A percentile compares a stretch with the other conserved stretches of the same genome.
phyloP scores from a whole-genome alignment of 768 basidiomycete genomes.

The Suillus bovinus region DNA sequence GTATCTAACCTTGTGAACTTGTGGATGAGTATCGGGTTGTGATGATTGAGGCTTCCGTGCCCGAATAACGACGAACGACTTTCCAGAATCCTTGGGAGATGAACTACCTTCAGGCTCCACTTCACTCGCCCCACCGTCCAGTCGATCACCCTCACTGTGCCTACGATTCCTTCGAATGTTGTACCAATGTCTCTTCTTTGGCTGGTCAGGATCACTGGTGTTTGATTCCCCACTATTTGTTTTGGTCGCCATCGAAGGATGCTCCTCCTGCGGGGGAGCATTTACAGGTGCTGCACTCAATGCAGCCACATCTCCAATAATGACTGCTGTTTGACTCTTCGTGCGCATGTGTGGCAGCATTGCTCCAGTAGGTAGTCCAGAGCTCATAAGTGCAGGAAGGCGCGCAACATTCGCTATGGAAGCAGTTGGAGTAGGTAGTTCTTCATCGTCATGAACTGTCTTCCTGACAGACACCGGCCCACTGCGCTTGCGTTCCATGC shows the following conservation, averaged over 20 bases:
- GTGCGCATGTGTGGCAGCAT: conserved; percentile 72
- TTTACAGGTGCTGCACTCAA: conserved; percentile 20
- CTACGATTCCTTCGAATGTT: conserved; percentile 58
- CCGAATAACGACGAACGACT: conserved; percentile 74
- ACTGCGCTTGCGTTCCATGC: conserved; percentile 46
- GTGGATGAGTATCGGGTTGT: conserved; percentile 23
- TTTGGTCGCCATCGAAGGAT: conserved; percentile 21
- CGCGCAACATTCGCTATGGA: conserved; percentile 48
- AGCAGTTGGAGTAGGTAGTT: conserved; percentile 51
- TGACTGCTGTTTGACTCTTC: conserved; percentile 81
- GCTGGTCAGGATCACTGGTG: conserved; percentile 45
- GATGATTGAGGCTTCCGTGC: conserved; percentile 45
- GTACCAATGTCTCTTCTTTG: conserved; percentile 73
- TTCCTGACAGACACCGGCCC: conserved; percentile 19
- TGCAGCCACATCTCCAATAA: conserved; percentile 57
- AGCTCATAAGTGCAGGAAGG: conserved; percentile 34
- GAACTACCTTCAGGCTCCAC: conserved; percentile 31
- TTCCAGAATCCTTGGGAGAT: conserved; percentile 38
- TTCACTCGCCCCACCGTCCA: conserved; percentile 27
- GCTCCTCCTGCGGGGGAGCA: conserved; percentile 18
- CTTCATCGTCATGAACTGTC: conserved; percentile 38
- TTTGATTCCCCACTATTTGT: conserved; percentile 20
- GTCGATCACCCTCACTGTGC: conserved; percentile 54
- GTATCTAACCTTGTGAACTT: conserved; percentile 24
- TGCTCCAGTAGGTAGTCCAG: conserved; percentile 56